Evolutionary conservation across 1,284 basidiomycete species (phyloP).

Genomic region (Rhodotorula sp.): DNA sequence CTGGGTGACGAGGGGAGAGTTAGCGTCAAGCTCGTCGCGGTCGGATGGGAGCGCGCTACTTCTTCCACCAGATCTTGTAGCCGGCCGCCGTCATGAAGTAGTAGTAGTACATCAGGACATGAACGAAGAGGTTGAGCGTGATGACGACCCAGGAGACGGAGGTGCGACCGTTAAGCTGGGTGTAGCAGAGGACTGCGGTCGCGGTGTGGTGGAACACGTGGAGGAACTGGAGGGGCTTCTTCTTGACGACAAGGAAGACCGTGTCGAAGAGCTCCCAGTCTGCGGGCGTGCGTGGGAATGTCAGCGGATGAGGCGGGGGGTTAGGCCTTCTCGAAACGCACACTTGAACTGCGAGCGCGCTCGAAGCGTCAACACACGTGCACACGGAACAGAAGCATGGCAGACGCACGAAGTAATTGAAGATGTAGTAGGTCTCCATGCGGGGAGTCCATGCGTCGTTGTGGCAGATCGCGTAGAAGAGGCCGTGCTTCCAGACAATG

Average conservation of each 20-base stretch:
- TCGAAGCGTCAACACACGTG: not conserved
- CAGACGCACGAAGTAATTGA: conserved; percentile 96
- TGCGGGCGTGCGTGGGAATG: conserved; percentile 1
- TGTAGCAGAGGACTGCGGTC: conserved; percentile 92
- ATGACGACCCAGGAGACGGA: conserved; percentile 97
- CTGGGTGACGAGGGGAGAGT: not conserved
- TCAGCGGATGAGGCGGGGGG: not conserved
- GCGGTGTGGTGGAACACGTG: conserved; percentile 99
- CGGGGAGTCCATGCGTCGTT: conserved; percentile 73
- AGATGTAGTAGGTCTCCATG: conserved; percentile 75
- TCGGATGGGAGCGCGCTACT: conserved; percentile 50
- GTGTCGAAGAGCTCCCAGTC: conserved; percentile 86
- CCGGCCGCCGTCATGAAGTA: conserved; percentile 96
- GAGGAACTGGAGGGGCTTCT: conserved; percentile 94
- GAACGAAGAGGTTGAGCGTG: conserved; percentile 84
- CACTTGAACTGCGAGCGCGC: conserved; percentile 37
- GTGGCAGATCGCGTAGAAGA: conserved; percentile 78
- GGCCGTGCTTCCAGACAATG: conserved; percentile 67
- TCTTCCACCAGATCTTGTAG: conserved; percentile 98
- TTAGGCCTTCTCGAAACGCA: not conserved
- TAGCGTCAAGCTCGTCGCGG: not conserved
- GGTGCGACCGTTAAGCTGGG: conserved; percentile 88
- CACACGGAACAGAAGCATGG: not conserved
- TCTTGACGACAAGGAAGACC: conserved; percentile 95
- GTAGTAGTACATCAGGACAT: conserved; percentile 96